Base-by-base conservation (phyloP, 768 basidiomycete genomes). In the Suillus bovinus region DNA sequence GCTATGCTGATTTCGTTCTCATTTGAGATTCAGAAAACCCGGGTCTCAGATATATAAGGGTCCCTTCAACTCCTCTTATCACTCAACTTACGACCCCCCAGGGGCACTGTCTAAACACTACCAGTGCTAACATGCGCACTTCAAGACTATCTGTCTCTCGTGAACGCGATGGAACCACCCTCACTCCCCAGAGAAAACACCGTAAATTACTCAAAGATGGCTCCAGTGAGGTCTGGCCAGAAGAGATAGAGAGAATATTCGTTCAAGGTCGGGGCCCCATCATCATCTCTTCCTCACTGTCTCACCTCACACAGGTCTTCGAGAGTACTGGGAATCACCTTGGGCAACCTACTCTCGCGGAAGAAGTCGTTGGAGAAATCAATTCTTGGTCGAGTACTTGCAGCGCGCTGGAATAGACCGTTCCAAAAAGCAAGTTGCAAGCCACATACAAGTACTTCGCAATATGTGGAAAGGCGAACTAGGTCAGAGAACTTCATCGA, bases 391-490 rank as follows among this genome's bases (percentile, higher is more conserved):
- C 71, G 90, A 92, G 66, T 88, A 90, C 69, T 84, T 93, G 63
- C 81, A 86, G 60, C 86, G 85, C 66, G 78, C 81, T 41, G 88
- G 87, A 60, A 84, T 93, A 71, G 81, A 81, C 31, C 86, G 91
- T 46, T 82, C 89, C 50, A 93, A 93, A 81, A 93, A 93, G 74
- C 91, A 93, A 74, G 91, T 93, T 66, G 91, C 91, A n/a, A 90
- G 88, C 73, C 91, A 93, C 69, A 90, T 93, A 58, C 91, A 93
- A 70, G 91, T 92, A 61, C 73, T 91, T 60, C 80, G 90, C 57
- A 93, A 93, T 71, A 93, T 93, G 91, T 92, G 90, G 90, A 91
- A 91, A 72, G 91, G 90, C 27, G 85, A 89, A 63, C 82, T 86
- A 79, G 87, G 91, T 89, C 62, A 38, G 78, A 24, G 67, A 20